Evolutionary conservation across 208 protist species (phyloP).

Genomic region (Tritrichomonas musculus): DNA sequence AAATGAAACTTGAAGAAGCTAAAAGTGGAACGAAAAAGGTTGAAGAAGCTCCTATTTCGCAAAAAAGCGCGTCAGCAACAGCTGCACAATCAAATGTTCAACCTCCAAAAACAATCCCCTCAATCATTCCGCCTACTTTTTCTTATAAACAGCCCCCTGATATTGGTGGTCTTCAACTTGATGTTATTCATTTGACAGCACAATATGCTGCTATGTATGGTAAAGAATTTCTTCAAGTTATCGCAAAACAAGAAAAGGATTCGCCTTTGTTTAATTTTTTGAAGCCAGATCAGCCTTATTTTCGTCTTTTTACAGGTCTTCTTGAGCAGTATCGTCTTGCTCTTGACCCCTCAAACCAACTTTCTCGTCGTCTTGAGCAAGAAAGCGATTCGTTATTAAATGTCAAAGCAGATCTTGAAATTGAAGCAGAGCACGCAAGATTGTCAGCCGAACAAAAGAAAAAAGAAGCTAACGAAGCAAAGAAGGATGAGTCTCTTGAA

Average conservation of each 20-base stretch:
- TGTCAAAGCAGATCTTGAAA: neutral
- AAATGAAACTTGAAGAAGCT: neutral
- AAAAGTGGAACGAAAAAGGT: neutral
- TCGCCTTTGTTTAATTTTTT: neutral
- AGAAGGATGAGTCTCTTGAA: neutral
- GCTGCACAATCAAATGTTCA: neutral
- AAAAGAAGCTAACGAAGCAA: neutral
- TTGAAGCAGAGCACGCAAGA: neutral
- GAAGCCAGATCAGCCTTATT: neutral
- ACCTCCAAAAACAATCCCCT: neutral
- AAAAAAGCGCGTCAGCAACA: neutral
- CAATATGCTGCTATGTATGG: constrained; percentile 17
- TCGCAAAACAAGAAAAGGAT: neutral
- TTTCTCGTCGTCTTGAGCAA: neutral
- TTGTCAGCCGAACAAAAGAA: neutral
- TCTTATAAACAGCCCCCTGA: neutral
- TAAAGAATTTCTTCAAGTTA: neutral
- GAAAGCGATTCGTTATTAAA: neutral
- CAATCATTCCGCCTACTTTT: neutral
- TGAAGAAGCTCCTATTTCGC: neutral
- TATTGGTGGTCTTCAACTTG: neutral
- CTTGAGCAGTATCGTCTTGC: neutral
- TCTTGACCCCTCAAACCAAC: neutral
- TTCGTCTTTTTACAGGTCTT: neutral
- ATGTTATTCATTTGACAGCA: neutral